Percentiles rank a stretch among this genome's conserved stretches.
Conservation (phyloP, 2,329 filamentous ascomycete species). For the Mycosphaerella sp. region DNA sequence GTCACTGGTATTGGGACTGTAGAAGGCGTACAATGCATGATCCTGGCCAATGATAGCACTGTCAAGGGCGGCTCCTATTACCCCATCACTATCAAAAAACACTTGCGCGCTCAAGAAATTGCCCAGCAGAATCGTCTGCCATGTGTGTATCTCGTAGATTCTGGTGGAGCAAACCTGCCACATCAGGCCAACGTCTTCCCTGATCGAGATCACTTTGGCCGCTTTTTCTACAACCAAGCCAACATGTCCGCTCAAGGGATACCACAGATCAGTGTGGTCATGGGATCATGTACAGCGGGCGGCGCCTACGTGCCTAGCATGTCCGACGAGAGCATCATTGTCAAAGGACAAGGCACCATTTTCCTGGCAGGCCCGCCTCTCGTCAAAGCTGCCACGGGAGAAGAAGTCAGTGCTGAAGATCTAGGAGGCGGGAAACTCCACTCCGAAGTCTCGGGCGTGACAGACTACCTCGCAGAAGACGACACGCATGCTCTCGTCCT, state of each 20-base stretch:
- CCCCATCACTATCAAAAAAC: slow-evolving; percentile 96
- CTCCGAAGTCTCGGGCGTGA: slow-evolving; percentile 83
- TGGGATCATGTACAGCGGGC: slow-evolving; percentile 94
- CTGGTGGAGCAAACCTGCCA: slow-evolving; percentile 87
- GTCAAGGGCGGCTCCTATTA: slow-evolving; percentile 98
- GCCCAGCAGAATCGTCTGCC: slow-evolving; percentile 77
- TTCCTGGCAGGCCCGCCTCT: slow-evolving; percentile 92
- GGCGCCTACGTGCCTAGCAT: slow-evolving; percentile 95
- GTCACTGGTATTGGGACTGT: slow-evolving; percentile 89
- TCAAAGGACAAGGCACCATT: slow-evolving; percentile 91
- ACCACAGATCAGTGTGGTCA: slow-evolving; percentile 89
- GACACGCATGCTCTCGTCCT: slow-evolving; percentile 87
- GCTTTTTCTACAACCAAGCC: slow-evolving; percentile 98
- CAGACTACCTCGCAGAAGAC: slow-evolving; percentile 90
- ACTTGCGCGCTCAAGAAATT: slow-evolving; percentile 83
- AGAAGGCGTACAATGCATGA: slow-evolving; percentile 83
- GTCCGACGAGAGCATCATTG: slow-evolving; percentile 97
- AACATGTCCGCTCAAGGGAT: slow-evolving; percentile 84
- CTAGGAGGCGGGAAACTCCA: slow-evolving; percentile 86
- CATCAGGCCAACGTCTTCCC: slow-evolving; percentile 96
- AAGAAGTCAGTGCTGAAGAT: slow-evolving; percentile 84
- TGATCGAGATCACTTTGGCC: slow-evolving; percentile 88
- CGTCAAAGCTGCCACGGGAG: slow-evolving; percentile 92
- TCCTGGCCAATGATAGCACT: slow-evolving; percentile 93
- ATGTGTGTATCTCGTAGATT: slow-evolving; percentile 95